Evolutionary conservation across 2,329 filamentous ascomycete species (phyloP), one percentile per base, ranked within the genome.

Genomic region (Aspergillus pseudoterreus): DNA sequence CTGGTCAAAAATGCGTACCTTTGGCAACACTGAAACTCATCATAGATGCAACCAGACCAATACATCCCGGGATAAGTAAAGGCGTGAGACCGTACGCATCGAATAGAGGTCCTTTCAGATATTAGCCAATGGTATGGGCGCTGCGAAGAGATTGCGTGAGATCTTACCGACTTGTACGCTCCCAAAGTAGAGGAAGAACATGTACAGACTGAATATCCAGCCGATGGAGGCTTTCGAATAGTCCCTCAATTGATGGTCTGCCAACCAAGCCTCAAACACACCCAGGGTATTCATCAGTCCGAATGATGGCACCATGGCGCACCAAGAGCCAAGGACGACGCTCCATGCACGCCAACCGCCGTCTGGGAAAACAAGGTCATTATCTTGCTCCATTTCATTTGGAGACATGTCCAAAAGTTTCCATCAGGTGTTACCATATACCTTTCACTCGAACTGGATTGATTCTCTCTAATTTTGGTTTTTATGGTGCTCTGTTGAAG

Each of bases 321-420:
- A 71, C 57, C 63, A 71, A 3, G 68, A 64, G 1, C 71, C 72
- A 1, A 70, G 50, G 2, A 73, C 71, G 1, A 71, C 68, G 1
- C 63, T 52, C 72, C 72, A 75, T 4, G 72, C 72, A 15, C 56
- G 53, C 22, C 22, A 22, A 22, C 22, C 22, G 4, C 22, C 22
- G 22, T 22, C 22, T 22, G 22, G 22, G 22, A 22, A 22, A 22
- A 22, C 22, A 6, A 22, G 22, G 22, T 22, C 4, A 22, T 22
- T 22, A 22, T 22, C 22, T 5, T 6, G 22, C 6, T 22, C 22
- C 22, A 22, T 6, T 22, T 22, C 6, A 22, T 22, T 6, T 6
- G 6, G 6, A 22, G 22, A 22, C 6, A 22, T 22, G 22, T 22
- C 22, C 22, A 6, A 22, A 6, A 22, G 4, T 22, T 22, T 19